Base-by-base conservation (phyloP, 768 basidiomycete genomes). In the Scleroderma bovista region DNA sequence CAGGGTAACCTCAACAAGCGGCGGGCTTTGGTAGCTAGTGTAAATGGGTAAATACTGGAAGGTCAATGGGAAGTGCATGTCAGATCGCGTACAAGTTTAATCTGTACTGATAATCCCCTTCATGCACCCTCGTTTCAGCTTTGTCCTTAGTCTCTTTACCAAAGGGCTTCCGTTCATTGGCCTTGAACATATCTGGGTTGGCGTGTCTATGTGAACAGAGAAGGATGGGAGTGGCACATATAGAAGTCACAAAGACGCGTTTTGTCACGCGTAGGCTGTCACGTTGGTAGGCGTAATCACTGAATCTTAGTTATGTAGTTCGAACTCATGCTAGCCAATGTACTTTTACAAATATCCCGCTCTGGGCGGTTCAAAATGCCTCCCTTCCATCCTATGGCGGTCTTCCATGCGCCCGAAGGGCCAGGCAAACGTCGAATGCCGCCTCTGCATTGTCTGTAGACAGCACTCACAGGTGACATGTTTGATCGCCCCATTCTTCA, bases 381-480 rank as follows among this genome's bases (percentile, higher is more conserved):
- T n/a, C n/a, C n/a, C n/a, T n/a, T n/a, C n/a, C n/a, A n/a, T n/a
- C n/a, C n/a, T n/a, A n/a, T n/a, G n/a, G n/a, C n/a, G n/a, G 92
- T 93, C 68, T 92, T 91, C 94, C 93, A 98, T 6, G 94, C 95
- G 10, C 92, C 95, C 0, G 80, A 93, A 5, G 90, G 89, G 1
- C 94, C 95, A 1, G 84, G 83, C 60, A 95, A 46, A 88, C 71
- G 13, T 97, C 86, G 62, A 96, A 98, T 47, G 97, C 93, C 84
- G 3, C 86, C 17, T 84, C 83, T 2, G 80, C 73, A 43, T 84
- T 75, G 3, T 67, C 54, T 0, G 90, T 79, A 2, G 78, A 71
- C 93, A 0, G 87, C 88, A 2, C 94, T 94, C n/a, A n/a, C n/a
- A n/a, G n/a, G n/a, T n/a, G n/a, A n/a, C n/a, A n/a, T n/a, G n/a